Base-by-base conservation (phyloP, 2,329 filamentous ascomycete species). In the Lachnum nothofagi region DNA sequence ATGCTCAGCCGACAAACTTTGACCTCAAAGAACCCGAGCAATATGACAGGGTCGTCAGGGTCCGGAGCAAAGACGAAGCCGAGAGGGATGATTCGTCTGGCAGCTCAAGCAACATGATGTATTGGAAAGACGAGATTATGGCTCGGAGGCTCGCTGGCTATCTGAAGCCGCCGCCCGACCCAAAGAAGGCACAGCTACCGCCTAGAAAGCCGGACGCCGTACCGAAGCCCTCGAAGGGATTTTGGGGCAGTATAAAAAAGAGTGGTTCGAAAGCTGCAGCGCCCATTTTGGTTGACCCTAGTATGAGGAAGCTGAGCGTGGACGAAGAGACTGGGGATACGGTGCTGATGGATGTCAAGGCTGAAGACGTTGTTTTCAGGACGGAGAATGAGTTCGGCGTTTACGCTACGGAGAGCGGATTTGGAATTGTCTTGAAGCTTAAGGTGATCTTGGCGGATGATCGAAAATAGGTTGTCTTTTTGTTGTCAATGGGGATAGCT, bases 321-420 rank as follows among this genome's bases (percentile, higher is more conserved):
- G 47, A 16, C 12, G 23, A 20, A 25, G 49, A 43, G 27, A 35
- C 12, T 38, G 50, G 40, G 23, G 56, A 59, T 34, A 52, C 46
- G 19, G 57, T 61, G 0, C 24, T 48, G 12, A 59, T 64, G 55
- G 45, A 56, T 29, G 57, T 65, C 2, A 50, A 49, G 31, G 60
- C 56, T 2, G 61, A 65, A 42, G 76, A 80, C 42, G 71, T 72
- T 2, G 73, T 80, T 3, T 79, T 83, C 64, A 77, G 80, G 49
- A 88, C 83, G 63, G 68, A 94, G 53, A 83, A 80, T 61, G 86
- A 85, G 1, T 71, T 88, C 35, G 87, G 83, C 5, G 81, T 95
- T 23, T 60, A 56, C 39, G 59, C 56, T 5, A 60, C 56, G 0
- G 51, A 63, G 33, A 59, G 47, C 7, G 63, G 61, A 1, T 64